A percentile compares a stretch with the other conserved stretches of the same genome.
Conservation (phyloP, 2,329 filamentous ascomycete genomes). For the Alternaria incomplexa region DNA sequence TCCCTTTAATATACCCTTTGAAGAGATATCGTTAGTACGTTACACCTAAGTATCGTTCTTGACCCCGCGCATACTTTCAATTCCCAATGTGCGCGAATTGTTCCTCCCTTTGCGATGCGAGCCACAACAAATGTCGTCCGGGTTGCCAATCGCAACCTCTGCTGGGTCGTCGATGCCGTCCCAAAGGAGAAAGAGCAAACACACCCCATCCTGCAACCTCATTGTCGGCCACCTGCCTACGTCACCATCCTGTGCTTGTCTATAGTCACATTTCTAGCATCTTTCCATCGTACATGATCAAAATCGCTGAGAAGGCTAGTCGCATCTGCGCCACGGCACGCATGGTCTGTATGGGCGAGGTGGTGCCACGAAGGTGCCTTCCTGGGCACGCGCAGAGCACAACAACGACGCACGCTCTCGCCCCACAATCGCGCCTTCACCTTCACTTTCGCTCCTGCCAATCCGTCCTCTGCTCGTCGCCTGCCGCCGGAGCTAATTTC, state of each 20-base stretch:
- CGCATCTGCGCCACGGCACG: constrained; percentile 21
- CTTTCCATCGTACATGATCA: neutral
- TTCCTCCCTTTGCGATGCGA: neutral
- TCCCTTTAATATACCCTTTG: neutral
- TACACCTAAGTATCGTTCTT: neutral
- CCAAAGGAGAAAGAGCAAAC: neutral
- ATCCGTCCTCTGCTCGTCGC: neutral
- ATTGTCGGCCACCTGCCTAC: neutral
- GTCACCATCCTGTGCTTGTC: neutral
- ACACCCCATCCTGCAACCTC: neutral
- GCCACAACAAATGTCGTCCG: neutral
- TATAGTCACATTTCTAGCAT: neutral
- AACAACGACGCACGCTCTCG: constrained; percentile 1
- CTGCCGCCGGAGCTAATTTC: constrained; percentile 2
- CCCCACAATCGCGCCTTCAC: constrained; percentile 19
- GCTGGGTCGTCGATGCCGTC: neutral
- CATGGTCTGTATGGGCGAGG: constrained; percentile 11
- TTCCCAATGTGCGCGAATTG: neutral
- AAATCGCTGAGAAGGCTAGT: constrained; percentile 12
- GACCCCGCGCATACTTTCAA: neutral
- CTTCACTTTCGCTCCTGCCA: constrained; percentile 4
- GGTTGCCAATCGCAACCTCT: neutral
- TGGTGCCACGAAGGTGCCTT: constrained; percentile 20
- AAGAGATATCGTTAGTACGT: neutral
- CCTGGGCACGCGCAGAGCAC: constrained; percentile 9